phyloP scores from a whole-genome alignment of 345 rosid species.

The Xanthoceras sorbifolium region DNA sequence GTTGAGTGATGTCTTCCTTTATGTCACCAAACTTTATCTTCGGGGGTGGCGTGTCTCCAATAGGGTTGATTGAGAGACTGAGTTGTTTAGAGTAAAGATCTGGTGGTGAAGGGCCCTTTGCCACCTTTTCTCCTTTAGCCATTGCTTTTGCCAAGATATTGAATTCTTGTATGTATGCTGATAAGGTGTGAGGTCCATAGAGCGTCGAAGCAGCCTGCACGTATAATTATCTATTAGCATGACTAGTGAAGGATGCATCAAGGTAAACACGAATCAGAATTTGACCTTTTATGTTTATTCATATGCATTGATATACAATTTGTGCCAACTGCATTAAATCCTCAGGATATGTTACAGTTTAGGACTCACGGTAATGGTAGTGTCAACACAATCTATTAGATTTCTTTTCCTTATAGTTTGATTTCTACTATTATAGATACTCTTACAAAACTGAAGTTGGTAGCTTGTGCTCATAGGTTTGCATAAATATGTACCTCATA shows the following conservation, averaged over 20 bases:
- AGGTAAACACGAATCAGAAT: neutral
- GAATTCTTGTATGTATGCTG: slow-evolving; percentile 62
- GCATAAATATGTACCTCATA: slow-evolving; percentile 39
- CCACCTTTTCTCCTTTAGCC: slow-evolving; percentile 35
- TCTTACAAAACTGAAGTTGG: neutral
- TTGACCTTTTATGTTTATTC: neutral
- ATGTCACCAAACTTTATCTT: slow-evolving; percentile 51
- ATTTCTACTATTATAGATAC: too few species aligned
- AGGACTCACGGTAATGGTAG: too few species aligned
- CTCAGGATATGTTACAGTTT: too few species aligned
- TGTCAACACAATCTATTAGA: too few species aligned
- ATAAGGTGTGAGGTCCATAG: slow-evolving; percentile 60
- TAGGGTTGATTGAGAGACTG: slow-evolving; percentile 32
- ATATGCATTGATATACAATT: neutral
- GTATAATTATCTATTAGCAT: neutral
- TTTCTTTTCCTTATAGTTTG: too few species aligned
- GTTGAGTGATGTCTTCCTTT: slow-evolving; percentile 38
- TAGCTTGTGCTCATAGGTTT: neutral
- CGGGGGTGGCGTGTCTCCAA: slow-evolving; percentile 40
- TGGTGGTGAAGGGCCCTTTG: slow-evolving; percentile 41
- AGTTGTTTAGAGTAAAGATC: slow-evolving; percentile 49
- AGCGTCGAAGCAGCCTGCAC: slow-evolving; percentile 66
- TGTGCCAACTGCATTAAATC: too few species aligned
- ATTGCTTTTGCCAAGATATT: slow-evolving; percentile 47
- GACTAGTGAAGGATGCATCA: neutral